phyloP scores from a whole-genome alignment of 352 stramenopile species.

The Plasmopara viticola region DNA sequence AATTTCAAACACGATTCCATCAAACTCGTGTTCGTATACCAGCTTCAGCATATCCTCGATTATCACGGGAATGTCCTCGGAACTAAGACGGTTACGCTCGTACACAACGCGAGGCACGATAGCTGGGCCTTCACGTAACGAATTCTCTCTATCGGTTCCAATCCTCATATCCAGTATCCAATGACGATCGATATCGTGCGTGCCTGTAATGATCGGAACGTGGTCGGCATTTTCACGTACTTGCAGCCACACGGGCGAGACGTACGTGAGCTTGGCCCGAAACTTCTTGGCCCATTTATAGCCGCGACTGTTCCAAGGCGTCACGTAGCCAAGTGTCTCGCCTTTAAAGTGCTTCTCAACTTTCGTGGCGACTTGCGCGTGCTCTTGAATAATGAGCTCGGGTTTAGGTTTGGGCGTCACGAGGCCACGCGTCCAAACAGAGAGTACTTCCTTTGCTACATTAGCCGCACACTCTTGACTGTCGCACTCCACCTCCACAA shows the following conservation, averaged over 20 bases:
- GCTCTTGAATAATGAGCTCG: conserved; percentile 42
- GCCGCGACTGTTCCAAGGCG: conserved; percentile 72
- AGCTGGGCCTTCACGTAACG: conserved; percentile 20
- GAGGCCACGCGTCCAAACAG: conserved; percentile 40
- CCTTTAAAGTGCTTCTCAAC: conserved; percentile 36
- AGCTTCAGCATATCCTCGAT: conserved; percentile 43
- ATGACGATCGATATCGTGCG: conserved; percentile 57
- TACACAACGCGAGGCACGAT: conserved; percentile 77
- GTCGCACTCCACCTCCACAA: conserved; percentile 34
- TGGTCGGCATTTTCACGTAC: conserved; percentile 46
- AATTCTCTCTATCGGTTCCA: conserved; percentile 7
- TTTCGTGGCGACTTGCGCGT: conserved; percentile 17
- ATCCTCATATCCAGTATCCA: conserved; percentile 52
- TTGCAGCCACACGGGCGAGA: conserved; percentile 80
- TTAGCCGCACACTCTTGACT: conserved; percentile 26
- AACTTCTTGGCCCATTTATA: conserved; percentile 69
- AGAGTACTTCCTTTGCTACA: conserved; percentile 14
- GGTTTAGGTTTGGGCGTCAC: conserved; percentile 43
- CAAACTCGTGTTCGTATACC: conserved; percentile 36
- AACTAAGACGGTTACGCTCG: conserved; percentile 56
- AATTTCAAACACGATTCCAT: conserved; percentile 78
- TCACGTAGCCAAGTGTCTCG: conserved; percentile 73
- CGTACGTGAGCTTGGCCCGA: conserved; percentile 69
- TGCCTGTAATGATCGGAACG: conserved; percentile 53
- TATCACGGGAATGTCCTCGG: conserved; percentile 48